Evolutionary conservation across 2,329 filamentous ascomycete genomes (phyloP), one percentile per base, ranked within the genome.

Genomic region (Aspergillus sp.): DNA sequence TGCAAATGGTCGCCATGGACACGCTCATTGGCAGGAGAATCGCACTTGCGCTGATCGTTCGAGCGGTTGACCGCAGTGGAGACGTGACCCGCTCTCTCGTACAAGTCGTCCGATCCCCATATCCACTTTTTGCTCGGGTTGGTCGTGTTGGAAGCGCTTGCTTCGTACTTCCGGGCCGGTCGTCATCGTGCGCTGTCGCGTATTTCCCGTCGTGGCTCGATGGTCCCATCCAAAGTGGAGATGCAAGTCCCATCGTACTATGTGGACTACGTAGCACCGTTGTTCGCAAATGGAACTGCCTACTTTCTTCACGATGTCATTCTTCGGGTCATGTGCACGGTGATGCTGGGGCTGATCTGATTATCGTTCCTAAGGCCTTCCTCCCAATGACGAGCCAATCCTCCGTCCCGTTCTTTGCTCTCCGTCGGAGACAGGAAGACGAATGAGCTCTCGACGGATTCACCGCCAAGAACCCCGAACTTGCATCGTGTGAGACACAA

Each of bases 11-110:
- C n/a, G 36, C 46, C 48, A 50, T 21, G 45, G 21, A 43, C 29
- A 38, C 31, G 45, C 20, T 58, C 48, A 56, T 56, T 58, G 54
- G 56, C 42, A 52, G 29, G 45, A 50, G 38, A 50, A 31, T 56
- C 45, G 42, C 50, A 50, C 21, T 21, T 49, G 25, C 46, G 56
- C 52, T 56, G 56, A 58, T 56, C 55, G 53, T 58, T 58, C 25
- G 50, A 50, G 53, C 53, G 47, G 53, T 57, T 53, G 49, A 55
- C 50, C 32, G 32, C 36, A 53, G 56, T 53, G 56, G 56, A 56
- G 53, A 53, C 21, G 41, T 21, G 38, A 41, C 50, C 45, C 50
- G 25, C 44, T 31, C 44, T 31, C 16, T 38, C 16, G 34, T 10
- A 29, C 43, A 45, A 47, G 50, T 56, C 54, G 50, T 54, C 51